Evolutionary conservation across 2,329 filamentous ascomycete genomes (phyloP).

Genomic region (Hymenoscyphus fructigenus): DNA sequence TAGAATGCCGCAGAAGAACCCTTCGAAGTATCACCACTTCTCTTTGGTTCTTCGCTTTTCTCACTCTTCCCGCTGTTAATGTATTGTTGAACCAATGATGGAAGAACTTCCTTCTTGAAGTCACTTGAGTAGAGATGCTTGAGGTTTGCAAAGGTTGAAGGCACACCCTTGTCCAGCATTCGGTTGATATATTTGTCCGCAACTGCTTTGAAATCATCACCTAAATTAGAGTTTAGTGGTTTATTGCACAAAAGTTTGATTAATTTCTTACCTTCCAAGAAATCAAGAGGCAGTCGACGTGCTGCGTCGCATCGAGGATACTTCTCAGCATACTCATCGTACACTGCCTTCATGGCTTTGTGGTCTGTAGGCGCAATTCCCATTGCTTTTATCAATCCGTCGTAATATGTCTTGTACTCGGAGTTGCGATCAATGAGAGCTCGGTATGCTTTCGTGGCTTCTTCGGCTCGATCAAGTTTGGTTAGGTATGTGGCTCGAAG

Average conservation of each 20-base stretch:
- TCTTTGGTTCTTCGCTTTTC: constrained; percentile 42
- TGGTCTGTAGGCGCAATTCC: constrained; percentile 61
- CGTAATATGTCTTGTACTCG: constrained; percentile 85
- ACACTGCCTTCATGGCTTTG: constrained; percentile 69
- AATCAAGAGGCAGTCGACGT: constrained; percentile 83
- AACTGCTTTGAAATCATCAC: constrained; percentile 75
- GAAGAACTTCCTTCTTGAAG: constrained; percentile 74
- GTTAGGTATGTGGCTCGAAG: constrained; percentile 80
- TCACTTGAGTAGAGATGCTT: constrained; percentile 85
- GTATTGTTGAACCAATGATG: constrained; percentile 76
- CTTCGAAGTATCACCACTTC: constrained; percentile 49
- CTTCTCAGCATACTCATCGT: constrained; percentile 78
- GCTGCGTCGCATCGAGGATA: constrained; percentile 82
- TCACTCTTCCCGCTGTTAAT: constrained; percentile 55
- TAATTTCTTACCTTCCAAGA: constrained; percentile 63
- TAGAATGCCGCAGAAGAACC: constrained; percentile 82
- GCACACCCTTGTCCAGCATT: constrained; percentile 89
- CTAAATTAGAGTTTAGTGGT: constrained; percentile 40
- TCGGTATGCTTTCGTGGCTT: constrained; percentile 80
- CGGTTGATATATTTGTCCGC: constrained; percentile 76
- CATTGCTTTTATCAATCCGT: constrained; percentile 69
- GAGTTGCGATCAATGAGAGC: constrained; percentile 81
- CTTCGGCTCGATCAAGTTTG: constrained; percentile 72
- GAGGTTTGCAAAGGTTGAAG: constrained; percentile 94
- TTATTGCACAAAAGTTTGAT: constrained; percentile 4